Percentiles rank a stretch among this genome's conserved stretches.
Evolutionary conservation across 2,329 filamentous ascomycete species (phyloP).

Genomic region (Tothia fuscella): DNA sequence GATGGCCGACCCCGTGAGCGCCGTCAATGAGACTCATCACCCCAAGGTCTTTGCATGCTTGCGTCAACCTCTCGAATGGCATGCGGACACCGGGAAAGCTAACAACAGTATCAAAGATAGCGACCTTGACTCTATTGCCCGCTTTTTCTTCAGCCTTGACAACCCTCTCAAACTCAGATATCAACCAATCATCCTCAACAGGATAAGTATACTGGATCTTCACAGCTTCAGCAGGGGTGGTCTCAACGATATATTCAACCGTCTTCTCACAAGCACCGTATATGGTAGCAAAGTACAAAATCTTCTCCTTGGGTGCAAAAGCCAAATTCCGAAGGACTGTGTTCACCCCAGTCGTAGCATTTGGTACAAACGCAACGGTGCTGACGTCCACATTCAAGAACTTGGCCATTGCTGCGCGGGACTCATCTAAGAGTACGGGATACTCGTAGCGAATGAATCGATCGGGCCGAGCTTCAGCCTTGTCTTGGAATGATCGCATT

Average conservation of each 20-base stretch:
- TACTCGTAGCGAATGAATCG: slow-evolving; percentile 61
- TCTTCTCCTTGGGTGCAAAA: slow-evolving; percentile 60
- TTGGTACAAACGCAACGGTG: slow-evolving; percentile 64
- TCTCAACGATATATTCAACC: slow-evolving; percentile 61
- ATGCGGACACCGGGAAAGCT: slow-evolving; percentile 68
- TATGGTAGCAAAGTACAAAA: slow-evolving; percentile 66
- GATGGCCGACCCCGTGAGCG: slow-evolving; percentile 73
- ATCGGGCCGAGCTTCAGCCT: slow-evolving; percentile 58
- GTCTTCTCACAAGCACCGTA: slow-evolving; percentile 70
- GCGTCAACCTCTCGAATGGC: slow-evolving; percentile 59
- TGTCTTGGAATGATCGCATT: slow-evolving; percentile 53
- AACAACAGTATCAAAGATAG: slow-evolving; percentile 69
- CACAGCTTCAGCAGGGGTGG: slow-evolving; percentile 35
- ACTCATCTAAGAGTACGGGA: slow-evolving; percentile 49
- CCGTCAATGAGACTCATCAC: slow-evolving; percentile 70
- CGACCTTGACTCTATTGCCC: slow-evolving; percentile 54
- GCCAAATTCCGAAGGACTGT: slow-evolving; percentile 64
- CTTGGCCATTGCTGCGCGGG: slow-evolving; percentile 51
- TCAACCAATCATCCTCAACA: slow-evolving; percentile 53
- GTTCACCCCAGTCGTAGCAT: slow-evolving; percentile 70
- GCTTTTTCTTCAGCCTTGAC: slow-evolving; percentile 40
- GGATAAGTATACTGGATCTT: slow-evolving; percentile 58
- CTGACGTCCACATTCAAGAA: slow-evolving; percentile 54
- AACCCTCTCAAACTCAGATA: slow-evolving; percentile 46
- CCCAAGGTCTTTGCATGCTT: slow-evolving; percentile 51